Evolutionary conservation across 73 alveolate genomes (phyloP).

Genomic region (Halteria grandinella): DNA sequence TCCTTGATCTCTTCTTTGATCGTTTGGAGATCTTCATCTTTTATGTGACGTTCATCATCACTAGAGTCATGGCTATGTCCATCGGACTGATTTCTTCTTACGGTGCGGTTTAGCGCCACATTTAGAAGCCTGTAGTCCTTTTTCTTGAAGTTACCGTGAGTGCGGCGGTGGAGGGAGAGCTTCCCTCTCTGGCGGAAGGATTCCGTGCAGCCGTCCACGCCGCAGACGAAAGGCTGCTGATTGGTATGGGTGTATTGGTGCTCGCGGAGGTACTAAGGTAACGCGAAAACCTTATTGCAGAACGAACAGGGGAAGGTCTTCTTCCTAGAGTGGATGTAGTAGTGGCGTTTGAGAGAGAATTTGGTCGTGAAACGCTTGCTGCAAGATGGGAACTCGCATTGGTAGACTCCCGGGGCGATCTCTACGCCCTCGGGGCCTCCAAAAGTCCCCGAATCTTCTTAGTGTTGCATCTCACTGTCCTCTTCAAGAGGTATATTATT

Average conservation of each 20-base stretch:
- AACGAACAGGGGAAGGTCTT: slow-evolving; percentile 47
- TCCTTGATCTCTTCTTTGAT: too few species aligned
- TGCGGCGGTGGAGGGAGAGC: slow-evolving; percentile 63
- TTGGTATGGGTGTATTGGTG: slow-evolving; percentile 66
- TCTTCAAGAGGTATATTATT: too few species aligned
- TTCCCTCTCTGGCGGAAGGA: slow-evolving; percentile 70
- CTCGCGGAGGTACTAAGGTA: slow-evolving; percentile 58
- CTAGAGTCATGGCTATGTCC: too few species aligned
- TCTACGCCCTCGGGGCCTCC: too few species aligned
- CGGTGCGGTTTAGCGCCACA: too few species aligned
- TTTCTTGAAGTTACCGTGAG: slow-evolving; percentile 49
- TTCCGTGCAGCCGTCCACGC: slow-evolving; percentile 68
- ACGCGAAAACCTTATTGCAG: slow-evolving; percentile 61
- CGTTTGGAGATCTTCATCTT: too few species aligned
- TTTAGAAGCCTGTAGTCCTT: slow-evolving; percentile 52
- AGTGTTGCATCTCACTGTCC: too few species aligned
- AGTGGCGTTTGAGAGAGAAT: slow-evolving; percentile 60
- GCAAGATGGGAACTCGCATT: slow-evolving; percentile 56
- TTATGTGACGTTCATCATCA: too few species aligned
- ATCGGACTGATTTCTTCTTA: too few species aligned
- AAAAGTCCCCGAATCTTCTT: too few species aligned
- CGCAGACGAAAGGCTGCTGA: slow-evolving; percentile 68
- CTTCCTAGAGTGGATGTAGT: slow-evolving; percentile 53
- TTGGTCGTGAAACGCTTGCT: slow-evolving; percentile 55
- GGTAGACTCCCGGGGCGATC: too few species aligned